Base-by-base conservation (phyloP, 805 yeast genomes). In the Candida golubevii region DNA sequence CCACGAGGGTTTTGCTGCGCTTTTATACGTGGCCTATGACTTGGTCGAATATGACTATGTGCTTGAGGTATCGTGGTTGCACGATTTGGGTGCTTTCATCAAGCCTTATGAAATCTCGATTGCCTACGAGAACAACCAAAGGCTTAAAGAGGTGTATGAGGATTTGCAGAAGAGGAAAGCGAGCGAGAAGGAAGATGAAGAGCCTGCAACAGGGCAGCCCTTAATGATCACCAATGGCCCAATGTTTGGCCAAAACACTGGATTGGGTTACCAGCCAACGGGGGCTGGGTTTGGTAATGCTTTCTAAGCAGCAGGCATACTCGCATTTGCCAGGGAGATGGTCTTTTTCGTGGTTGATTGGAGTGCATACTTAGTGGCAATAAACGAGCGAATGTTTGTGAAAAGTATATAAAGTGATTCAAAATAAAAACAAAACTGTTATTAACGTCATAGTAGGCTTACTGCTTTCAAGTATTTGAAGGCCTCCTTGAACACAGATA, bases 1-100 rank as follows among this genome's bases (percentile, higher is more conserved):
- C 71, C 88, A 84, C 67, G 99, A 93, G 72, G 87, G 96, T 58
- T 86, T 88, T 62, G 85, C 89, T 58, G 97, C 96, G 6, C 79
- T 90, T 49, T 75, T 93, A 60, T 93, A 84, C 70, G 72, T 88
- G 6, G 87, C 95, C 59, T 93, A 93, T 65, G 86, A 84, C 41
- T 72, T 83, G 59, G 74, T 93, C 53, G 79, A 80, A 42, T 81
- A 80, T 53, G 99, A 93, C 60, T 82, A 83, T 58, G 96, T 91
- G 15, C 67, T 85, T 54, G 99, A 93, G 66, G 71, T 89, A 53
- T 77, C 95, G 30, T 93, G 99, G 99, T 74, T 95, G 62, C 85
- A 88, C 66, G 78, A 79, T 54, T 79, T 93, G 67, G 79, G 71
- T 51, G 91, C 90, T 64, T 88, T 83, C 70, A 83, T 86, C 53